Percentiles rank a stretch among this genome's conserved stretches.
phyloP scores from a whole-genome alignment of 1,284 basidiomycete species.

The Cryptococcus sp. region DNA sequence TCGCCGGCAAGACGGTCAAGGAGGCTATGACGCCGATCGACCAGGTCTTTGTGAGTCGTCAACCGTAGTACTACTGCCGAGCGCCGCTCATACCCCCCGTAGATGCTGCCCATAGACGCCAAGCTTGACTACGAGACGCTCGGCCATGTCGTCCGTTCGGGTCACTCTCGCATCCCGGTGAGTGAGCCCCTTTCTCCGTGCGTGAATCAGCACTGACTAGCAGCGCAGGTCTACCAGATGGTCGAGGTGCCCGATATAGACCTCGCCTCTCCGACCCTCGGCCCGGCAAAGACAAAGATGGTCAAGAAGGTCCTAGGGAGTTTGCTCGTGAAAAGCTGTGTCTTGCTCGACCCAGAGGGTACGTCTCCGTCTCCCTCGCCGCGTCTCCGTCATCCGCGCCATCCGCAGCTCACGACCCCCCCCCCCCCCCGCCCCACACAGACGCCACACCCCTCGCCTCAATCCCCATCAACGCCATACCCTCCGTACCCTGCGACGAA shows the following conservation, averaged over 20 bases:
- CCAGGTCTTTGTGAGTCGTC: slow-evolving; percentile 52
- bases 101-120: slow-evolving; percentile 73
- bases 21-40: slow-evolving; percentile 78
- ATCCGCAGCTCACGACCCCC: background rate
- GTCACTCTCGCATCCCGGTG: slow-evolving; percentile 63
- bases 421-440: too few relatives aligned
- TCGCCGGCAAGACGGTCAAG: slow-evolving; percentile 64
- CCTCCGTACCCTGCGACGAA: slow-evolving; percentile 79
- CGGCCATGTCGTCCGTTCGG: slow-evolving; percentile 68
- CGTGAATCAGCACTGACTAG: background rate
- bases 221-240: slow-evolving; percentile 59
- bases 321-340: slow-evolving; percentile 76
- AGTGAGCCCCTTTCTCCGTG: background rate
- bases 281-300: slow-evolving; percentile 50
- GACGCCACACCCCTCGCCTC: slow-evolving; percentile 73
- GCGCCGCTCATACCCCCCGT: slow-evolving; percentile 5
- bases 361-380: too few relatives aligned
- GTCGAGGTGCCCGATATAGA: slow-evolving; percentile 58
- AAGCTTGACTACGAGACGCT: slow-evolving; percentile 74
- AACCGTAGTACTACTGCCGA: background rate
- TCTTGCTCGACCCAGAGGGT: slow-evolving; percentile 84
- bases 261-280: slow-evolving; percentile 16
- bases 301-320: slow-evolving; percentile 77
- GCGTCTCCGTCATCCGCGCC: too few relatives aligned
- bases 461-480: slow-evolving; percentile 78